Evolutionary conservation across 371 early-diverging fungal species (phyloP), one percentile per base, ranked within the genome.

Genomic region (Mucor piriformis): DNA sequence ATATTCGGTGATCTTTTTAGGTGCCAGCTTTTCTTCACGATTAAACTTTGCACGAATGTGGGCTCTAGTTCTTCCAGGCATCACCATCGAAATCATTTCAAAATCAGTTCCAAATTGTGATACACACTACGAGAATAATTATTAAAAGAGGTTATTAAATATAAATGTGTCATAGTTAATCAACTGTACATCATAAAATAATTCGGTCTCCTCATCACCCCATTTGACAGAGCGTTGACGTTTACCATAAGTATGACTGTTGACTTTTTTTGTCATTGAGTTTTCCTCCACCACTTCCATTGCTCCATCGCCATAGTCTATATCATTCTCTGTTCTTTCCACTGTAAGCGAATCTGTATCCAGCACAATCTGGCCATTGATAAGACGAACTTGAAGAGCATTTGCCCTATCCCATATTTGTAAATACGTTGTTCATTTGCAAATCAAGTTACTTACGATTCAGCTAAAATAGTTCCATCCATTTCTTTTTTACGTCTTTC

Each of bases 91-190:
- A 24, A 90, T 86, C 70, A 88, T 84, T 15, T 82, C 79, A 56
- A 92, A 90, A 64, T 92, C 89, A 8, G 91, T 88, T 1, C 92
- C 92, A 81, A 88, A 92, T 54, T 83, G 86, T 21, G 86, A 69
- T 8, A 90, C 52, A 11, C 83, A 84, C 91, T 52, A 25, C 13
- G 11, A 15, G 12, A 38, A 38, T 23, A 35, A 13, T 13, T 10
- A 33, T 50, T n/a, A 50, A 34, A 24, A 50, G 6, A 33, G 8
- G 3, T 25, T 1, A 3, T 10, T n/a, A 23, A 88, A 59, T 6
- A 50, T 6, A 33, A 33, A 33, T 27, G 0, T 43, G 10, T 3
- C 5, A 20, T 3, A 5, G 16, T 43, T 8, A 15, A 20, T 21
- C n/a, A n/a, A 63, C 66, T 46, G 1, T 57, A 81, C 82, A 57